Evolutionary conservation across 352 stramenopile genomes (phyloP), one percentile per base, ranked within the genome.

Genomic region (Pythium apleroticum): DNA sequence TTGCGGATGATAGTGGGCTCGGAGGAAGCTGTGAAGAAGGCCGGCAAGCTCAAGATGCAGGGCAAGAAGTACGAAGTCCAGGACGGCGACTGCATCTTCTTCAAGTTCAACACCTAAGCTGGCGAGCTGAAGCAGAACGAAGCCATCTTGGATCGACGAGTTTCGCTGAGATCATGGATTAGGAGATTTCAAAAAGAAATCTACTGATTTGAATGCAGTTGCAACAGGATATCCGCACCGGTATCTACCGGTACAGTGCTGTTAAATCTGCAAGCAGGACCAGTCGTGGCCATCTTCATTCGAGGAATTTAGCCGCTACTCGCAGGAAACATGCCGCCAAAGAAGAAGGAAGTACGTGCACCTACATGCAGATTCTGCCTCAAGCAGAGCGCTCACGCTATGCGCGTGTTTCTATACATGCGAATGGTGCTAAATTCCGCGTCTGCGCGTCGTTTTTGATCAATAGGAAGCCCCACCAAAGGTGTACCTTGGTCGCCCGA

Each of bases 91-190:
- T 87, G 93, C 81, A 92, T 96, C 73, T 93, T 92, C 71, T 96
- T 96, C 84, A 96, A 95, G 80, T 95, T 95, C 68, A 96, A 96
- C 86, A 96, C 91, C 77, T 96, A 93, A 78, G 71, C 57, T 63
- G 86, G 84, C 4, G 88, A 94, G 45, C n/a, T n/a, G n/a, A 94
- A 95, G 75, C 94, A 94, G 73, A 5, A 10, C 30, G 30, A 33
- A 33, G 30, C 30, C 30, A 33, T 33, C n/a, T 33, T 33, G 5
- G 30, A 33, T 33, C 10, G 30, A 9, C 30, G 30, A 33, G 35
- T 48, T 24, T 22, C 39, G 14, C 7, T 48, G 39, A 48, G 39
- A 48, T 2, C 39, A 48, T 48, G 39, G 39, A 48, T 48, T 65
- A 58, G 50, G 58, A 52, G 58, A 65, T 39, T 52, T 65, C 35